Evolutionary conservation across 768 basidiomycete species (phyloP), one percentile per base, ranked within the genome.

Genomic region (Trametes coccinea): DNA sequence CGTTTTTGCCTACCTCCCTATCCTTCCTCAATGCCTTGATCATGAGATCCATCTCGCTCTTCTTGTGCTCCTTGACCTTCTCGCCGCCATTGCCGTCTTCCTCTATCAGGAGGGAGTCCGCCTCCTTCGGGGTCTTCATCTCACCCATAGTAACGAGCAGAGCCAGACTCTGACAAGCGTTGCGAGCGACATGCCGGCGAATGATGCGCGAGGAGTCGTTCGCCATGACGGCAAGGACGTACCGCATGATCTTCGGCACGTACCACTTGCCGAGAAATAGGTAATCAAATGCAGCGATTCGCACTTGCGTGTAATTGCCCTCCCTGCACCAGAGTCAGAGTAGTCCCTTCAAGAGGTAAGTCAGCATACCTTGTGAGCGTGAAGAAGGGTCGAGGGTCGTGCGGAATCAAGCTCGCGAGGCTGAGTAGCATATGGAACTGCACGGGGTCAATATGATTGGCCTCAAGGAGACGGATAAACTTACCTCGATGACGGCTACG

Each of bases 241-340:
- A 98, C 13, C 86, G 85, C 84, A 92, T 90, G 67, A 95, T 86
- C 69, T 85, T 83, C 39, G 87, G 87, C 2, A 88, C 81, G 72
- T 93, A 88, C 93, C 94, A 90, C 75, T 93, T 88, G 59, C 89
- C 89, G 72, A 94, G 76, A 80, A 96, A 88, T 9, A 98, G 81
- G 37, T 93, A 92, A 74, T 99, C 97, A 67, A 99, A 97, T 3
- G 97, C 96, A 4, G 92, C 88, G 47, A 93, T 83, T 48, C 97
- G 89, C 47, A 99, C 92, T 70, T 92, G 89, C 2, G 88, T 89
- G 67, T 90, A 94, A 71, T 98, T 97, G 43, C 96, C 97, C 75
- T 97, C 94, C 29, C 95, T 95, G 66, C 30, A 61, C 56, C 40
- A 16, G 47, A 48, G 60, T 67, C n/a, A 70, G 63, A 9, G 56